phyloP scores from a whole-genome alignment of 2,329 filamentous ascomycete genomes.

The Aureobasidium subglaciale region DNA sequence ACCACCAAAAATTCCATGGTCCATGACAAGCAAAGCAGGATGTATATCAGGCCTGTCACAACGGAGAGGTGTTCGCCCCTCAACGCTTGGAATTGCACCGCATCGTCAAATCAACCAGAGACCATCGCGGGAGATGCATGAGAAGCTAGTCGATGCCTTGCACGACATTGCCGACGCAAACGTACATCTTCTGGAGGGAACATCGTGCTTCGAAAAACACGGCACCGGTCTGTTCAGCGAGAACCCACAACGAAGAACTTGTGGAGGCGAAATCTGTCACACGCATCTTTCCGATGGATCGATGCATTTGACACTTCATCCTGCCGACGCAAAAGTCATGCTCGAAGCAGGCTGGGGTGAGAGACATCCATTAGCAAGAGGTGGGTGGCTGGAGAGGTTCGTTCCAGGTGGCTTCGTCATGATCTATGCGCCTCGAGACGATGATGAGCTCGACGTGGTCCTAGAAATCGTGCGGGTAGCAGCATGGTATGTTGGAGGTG shows the following conservation, averaged over 20 bases:
- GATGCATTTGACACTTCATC: constrained; percentile 74
- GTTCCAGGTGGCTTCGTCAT: constrained; percentile 71
- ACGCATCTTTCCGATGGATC: constrained; percentile 69
- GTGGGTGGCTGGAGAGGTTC: constrained; percentile 58
- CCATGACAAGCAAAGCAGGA: constrained; percentile 49
- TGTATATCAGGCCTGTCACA: constrained; percentile 55
- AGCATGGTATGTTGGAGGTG: constrained; percentile 57
- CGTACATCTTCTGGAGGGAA: constrained; percentile 45
- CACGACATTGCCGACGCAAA: constrained; percentile 41
- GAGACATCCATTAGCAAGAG: constrained; percentile 57
- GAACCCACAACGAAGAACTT: constrained; percentile 60
- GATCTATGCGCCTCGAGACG: constrained; percentile 70
- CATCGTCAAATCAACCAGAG: constrained; percentile 71
- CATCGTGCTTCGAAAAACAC: constrained; percentile 76
- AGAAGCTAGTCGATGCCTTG: constrained; percentile 48
- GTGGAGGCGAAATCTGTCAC: constrained; percentile 75
- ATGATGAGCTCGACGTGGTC: constrained; percentile 60
- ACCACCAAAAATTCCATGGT: constrained; percentile 47
- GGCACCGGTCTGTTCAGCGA: constrained; percentile 67
- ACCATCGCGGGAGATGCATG: constrained; percentile 48
- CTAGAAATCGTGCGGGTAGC: constrained; percentile 66
- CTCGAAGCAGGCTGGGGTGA: constrained; percentile 75
- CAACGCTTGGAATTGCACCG: constrained; percentile 68
- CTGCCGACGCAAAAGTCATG: constrained; percentile 65
- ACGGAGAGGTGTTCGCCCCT: constrained; percentile 57